Base-by-base conservation (phyloP, 257 asterid genomes). In the Forsythia viridissima region DNA sequence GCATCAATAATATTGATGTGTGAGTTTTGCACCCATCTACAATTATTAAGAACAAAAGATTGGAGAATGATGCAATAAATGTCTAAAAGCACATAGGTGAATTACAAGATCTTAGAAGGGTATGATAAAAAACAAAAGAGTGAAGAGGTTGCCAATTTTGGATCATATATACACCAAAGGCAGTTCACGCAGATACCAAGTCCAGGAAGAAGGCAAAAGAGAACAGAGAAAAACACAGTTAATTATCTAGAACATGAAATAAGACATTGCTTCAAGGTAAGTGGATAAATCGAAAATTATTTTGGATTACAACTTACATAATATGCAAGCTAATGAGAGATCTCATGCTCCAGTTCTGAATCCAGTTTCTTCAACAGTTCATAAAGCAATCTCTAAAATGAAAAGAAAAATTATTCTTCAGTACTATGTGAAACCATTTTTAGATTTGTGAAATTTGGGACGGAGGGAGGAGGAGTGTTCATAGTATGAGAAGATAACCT, bases 291-390 rank as follows among this genome's bases (percentile, higher is more conserved):
- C 36, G 72, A 42, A 75, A 72, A 57, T 51, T 6, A 59, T 57
- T 48, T 7, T 43, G 79, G 66, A 63, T 77, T 61, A 39, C 21
- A 42, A 84, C 97, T 89, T 87, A 95, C 99, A 82, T 95, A 95
- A 84, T 95, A 92, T 38, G 99, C 99, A 55, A 97, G 98, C 98
- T 98, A 95, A 81, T 87, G 92, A 71, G 88, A 81, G 80, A 84
- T 85, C 91, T 95, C 99, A 79, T 91, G 97, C 91, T 95, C 93
- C 68, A 95, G 88, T 82, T 95, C 97, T 37, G 94, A 91, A 86
- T 95, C 99, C 87, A 94, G 84, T 86, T 92, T 95, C 91, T 91
- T 93, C 86, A 95, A 81, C 78, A 95, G 86, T 82, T 93, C 99
- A 86, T 78, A 85, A 76, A 95, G 92, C 82, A 93, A 86, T 80